Evolutionary conservation across 2,329 filamentous ascomycete genomes (phyloP).

Genomic region (Ophioceras dolichostomum): DNA sequence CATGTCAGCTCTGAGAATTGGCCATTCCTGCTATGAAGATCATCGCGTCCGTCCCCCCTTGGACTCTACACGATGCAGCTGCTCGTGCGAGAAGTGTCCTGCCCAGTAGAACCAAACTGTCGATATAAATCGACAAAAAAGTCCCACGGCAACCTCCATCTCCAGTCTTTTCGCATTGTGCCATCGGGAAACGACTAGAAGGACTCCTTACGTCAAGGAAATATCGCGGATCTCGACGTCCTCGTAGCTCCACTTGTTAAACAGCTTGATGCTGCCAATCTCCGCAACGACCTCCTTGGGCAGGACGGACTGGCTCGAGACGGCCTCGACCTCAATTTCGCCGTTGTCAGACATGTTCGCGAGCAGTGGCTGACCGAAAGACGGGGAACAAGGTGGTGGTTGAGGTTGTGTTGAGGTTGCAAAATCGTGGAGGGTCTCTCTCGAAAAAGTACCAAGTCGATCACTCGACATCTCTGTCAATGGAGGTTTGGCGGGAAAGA

Average conservation of each 20-base stretch:
- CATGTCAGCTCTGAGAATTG: no score
- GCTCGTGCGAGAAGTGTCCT: no score
- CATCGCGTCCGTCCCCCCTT: not conserved
- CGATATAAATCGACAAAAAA: no score
- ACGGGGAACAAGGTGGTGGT: constrained; percentile 11
- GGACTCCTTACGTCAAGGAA: constrained; percentile 93
- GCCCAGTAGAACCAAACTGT: no score
- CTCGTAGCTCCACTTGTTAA: constrained; percentile 91
- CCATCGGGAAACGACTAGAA: no score
- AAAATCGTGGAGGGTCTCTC: not conserved
- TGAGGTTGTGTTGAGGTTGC: not conserved
- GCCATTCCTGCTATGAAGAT: no score
- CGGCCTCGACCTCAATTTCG: constrained; percentile 85
- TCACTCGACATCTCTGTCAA: not conserved
- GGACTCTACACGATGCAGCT: no score
- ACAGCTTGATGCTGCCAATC: constrained; percentile 88
- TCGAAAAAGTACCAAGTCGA: not conserved
- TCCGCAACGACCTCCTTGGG: constrained; percentile 87
- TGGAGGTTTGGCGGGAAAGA: not conserved
- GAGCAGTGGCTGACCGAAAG: constrained; percentile 18
- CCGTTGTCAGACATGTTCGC: constrained; percentile 83
- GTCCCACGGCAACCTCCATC: no score
- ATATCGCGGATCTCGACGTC: constrained; percentile 99
- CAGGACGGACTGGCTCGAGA: constrained; percentile 64
- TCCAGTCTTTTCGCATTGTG: no score